Conservation (phyloP, 1,139 yeast species). For the Lodderomyces oxycetoniae region DNA sequence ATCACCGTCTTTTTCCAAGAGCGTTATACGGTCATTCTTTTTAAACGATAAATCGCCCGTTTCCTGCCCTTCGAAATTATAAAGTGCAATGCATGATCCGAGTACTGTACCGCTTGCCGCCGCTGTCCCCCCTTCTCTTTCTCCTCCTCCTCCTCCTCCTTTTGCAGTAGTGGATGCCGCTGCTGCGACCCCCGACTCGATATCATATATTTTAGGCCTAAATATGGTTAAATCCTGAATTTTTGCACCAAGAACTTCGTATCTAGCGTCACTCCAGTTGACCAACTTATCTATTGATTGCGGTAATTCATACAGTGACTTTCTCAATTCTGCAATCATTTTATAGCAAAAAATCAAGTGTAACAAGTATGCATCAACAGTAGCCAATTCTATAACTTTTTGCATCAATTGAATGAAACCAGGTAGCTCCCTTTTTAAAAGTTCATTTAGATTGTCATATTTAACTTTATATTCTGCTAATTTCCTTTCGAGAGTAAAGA, state of each 20-base stretch:
- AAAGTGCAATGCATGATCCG: conserved; percentile 31
- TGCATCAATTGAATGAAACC: conserved; percentile 18
- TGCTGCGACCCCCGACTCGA: too few species aligned
- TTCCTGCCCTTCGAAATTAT: conserved; percentile 26
- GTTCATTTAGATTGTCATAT: conserved; percentile 28
- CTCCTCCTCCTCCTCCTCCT: too few species aligned
- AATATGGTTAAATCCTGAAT: conserved; percentile 21
- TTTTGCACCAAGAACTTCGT: conserved; percentile 12
- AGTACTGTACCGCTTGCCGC: neutral
- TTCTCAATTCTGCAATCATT: conserved; percentile 23
- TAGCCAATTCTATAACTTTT: conserved; percentile 23
- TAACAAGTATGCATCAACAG: conserved; percentile 26
- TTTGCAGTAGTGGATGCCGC: too few species aligned
- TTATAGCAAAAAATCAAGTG: conserved; percentile 18
- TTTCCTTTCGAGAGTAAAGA: conserved; percentile 30
- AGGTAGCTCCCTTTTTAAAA: conserved; percentile 39
- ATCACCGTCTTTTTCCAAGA: conserved; percentile 38
- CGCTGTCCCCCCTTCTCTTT: neutral
- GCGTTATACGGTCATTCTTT: conserved; percentile 45
- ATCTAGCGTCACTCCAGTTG: conserved; percentile 12
- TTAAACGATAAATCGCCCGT: conserved; percentile 47
- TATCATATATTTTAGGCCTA: too few species aligned
- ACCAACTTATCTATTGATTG: conserved; percentile 8
- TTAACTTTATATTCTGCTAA: conserved; percentile 23
- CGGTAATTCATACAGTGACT: conserved; percentile 7